Percentiles rank a stretch among this genome's conserved stretches.
phyloP scores from a whole-genome alignment of 2,329 filamentous ascomycete genomes.

The Phialophora expanda region DNA sequence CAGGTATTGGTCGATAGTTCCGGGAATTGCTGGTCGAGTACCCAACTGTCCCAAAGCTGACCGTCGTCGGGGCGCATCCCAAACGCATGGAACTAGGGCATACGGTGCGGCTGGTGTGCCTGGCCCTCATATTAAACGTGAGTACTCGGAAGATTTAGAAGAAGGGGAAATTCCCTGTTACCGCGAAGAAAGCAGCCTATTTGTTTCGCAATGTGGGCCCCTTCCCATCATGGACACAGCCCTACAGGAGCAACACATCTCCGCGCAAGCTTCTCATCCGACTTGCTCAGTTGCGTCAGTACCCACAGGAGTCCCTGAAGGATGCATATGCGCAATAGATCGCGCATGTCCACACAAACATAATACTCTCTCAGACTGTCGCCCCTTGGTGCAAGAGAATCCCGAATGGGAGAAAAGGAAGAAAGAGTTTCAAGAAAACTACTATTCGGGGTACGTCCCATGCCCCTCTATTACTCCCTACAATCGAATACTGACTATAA shows the following conservation, averaged over 20 bases:
- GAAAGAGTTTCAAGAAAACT: constrained; percentile 6
- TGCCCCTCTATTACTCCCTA: neutral
- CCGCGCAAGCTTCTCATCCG: neutral
- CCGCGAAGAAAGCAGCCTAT: neutral
- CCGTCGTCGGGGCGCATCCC: neutral
- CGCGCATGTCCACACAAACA: constrained; percentile 21
- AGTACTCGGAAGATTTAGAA: neutral
- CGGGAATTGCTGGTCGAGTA: neutral
- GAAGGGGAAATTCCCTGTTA: neutral
- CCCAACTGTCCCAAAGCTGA: neutral
- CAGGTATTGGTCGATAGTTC: neutral
- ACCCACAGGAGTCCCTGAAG: too few species aligned
- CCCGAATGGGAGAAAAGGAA: constrained; percentile 19
- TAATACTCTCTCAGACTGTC: constrained; percentile 30
- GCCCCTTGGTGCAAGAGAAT: constrained; percentile 28
- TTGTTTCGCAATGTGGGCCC: neutral
- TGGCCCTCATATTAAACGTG: neutral
- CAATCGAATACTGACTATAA: neutral
- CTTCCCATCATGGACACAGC: neutral
- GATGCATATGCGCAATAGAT: constrained; percentile 32
- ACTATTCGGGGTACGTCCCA: constrained; percentile 20
- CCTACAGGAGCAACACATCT: neutral
- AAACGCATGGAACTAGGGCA: neutral
- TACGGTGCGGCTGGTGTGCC: neutral
- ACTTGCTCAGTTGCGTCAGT: neutral